Percentiles rank a stretch among this genome's conserved stretches.
Evolutionary conservation across 2,329 filamentous ascomycete genomes (phyloP).

Genomic region (Beauveria pseudobassiana): DNA sequence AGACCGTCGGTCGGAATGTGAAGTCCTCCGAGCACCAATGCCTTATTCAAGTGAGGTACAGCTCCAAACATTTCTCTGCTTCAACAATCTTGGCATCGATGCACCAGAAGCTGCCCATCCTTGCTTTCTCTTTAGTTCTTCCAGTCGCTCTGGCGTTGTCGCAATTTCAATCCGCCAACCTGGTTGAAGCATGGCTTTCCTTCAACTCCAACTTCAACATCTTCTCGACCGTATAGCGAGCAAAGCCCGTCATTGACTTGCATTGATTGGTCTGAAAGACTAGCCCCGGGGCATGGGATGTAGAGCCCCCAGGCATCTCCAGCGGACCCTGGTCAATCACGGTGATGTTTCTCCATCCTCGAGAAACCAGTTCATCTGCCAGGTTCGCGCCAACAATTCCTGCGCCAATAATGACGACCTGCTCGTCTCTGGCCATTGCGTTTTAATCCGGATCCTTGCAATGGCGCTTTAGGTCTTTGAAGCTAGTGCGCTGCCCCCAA

Average conservation of each 20-base stretch:
- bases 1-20: constrained; percentile 55
- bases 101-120: constrained; percentile 56
- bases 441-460: constrained; percentile 12
- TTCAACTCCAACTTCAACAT: constrained; percentile 39
- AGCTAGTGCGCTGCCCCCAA: neutral
- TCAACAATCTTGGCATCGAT: constrained; percentile 46
- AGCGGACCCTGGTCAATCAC: constrained; percentile 58
- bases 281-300: constrained; percentile 56
- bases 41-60: constrained; percentile 49
- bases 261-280: constrained; percentile 56
- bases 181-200: constrained; percentile 48
- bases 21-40: constrained; percentile 49
- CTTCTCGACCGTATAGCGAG: constrained; percentile 55
- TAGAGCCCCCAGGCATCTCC: constrained; percentile 56
- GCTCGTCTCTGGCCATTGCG: constrained; percentile 28
- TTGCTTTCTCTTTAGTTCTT: constrained; percentile 56
- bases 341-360: constrained; percentile 57
- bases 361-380: constrained; percentile 54
- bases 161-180: constrained; percentile 55
- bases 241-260: constrained; percentile 50
- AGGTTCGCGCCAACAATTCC: constrained; percentile 58
- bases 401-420: constrained; percentile 54
- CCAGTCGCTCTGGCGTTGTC: constrained; percentile 48
- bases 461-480: neutral
- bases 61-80: constrained; percentile 41